Percentiles rank a stretch among this genome's conserved stretches.
Conservation (phyloP, 305 asterid genomes). For the Fraxinus paxiana region DNA sequence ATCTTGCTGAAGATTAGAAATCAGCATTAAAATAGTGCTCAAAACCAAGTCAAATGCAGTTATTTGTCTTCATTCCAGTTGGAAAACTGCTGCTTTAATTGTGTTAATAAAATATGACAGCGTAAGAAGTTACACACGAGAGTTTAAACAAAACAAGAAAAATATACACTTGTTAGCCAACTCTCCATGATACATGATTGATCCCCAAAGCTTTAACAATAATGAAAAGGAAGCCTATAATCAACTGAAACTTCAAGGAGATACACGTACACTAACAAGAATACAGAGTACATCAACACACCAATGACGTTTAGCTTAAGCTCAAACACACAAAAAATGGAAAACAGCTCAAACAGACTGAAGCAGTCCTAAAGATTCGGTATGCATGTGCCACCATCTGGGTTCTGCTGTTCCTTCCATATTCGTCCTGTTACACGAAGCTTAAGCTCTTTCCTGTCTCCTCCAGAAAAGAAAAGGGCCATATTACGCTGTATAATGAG, state of each 20-base stretch:
- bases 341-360: not conserved
- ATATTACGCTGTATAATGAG: constrained; percentile 71
- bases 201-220: constrained; percentile 20
- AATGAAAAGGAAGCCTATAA: constrained; percentile 3
- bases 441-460: constrained; percentile 79
- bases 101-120: not conserved
- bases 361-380: constrained; percentile 50
- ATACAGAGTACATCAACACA: constrained; percentile 12
- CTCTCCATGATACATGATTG: constrained; percentile 6
- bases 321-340: not conserved
- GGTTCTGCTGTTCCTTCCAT: constrained; percentile 79
- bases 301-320: constrained; percentile 12
- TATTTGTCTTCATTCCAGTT: not conserved
- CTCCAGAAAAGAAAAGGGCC: constrained; percentile 83
- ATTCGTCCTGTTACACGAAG: constrained; percentile 74
- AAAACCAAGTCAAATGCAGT: not conserved
- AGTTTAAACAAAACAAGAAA: not conserved
- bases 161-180: constrained; percentile 8
- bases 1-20: not conserved
- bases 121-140: not conserved
- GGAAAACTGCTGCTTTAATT: not conserved
- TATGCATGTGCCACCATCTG: constrained; percentile 63
- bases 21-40: not conserved
- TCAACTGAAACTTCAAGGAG: constrained; percentile 7
- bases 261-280: constrained; percentile 21